phyloP scores from a whole-genome alignment of 257 asterid species.

The Scutellaria baicalensis region DNA sequence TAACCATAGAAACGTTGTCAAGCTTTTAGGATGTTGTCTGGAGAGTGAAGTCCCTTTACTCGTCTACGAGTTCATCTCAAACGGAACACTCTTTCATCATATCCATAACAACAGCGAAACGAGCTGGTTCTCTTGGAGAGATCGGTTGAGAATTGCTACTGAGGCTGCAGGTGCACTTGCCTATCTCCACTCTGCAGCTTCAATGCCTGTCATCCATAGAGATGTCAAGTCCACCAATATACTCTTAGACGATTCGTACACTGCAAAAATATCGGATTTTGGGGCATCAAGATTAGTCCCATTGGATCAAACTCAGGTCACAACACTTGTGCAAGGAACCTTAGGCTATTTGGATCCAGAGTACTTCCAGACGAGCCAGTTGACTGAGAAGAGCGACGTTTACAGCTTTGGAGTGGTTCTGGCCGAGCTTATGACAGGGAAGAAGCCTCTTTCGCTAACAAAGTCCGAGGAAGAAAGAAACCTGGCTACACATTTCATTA shows the following conservation, averaged over 20 bases:
- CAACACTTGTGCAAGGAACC: constrained; percentile 51
- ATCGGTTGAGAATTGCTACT: neutral
- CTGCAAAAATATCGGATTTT: constrained; percentile 41
- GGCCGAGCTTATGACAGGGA: constrained; percentile 21
- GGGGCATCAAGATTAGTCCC: constrained; percentile 51
- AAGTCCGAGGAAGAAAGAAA: neutral
- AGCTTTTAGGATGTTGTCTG: constrained; percentile 19
- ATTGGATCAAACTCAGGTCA: constrained; percentile 34
- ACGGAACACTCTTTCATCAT: constrained; percentile 8
- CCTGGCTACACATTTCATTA: neutral
- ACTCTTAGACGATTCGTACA: constrained; percentile 9
- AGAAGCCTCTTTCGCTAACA: neutral
- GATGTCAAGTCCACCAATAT: constrained; percentile 9
- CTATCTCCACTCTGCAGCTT: constrained; percentile 15
- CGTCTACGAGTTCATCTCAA: constrained; percentile 14
- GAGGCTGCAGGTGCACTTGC: constrained; percentile 18
- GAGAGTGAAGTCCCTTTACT: constrained; percentile 18
- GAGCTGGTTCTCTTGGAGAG: constrained; percentile 13
- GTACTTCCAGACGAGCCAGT: constrained; percentile 33
- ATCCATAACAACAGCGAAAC: constrained; percentile 1
- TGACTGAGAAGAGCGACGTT: constrained; percentile 35
- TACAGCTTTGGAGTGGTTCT: constrained; percentile 21
- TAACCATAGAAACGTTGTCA: constrained; percentile 16
- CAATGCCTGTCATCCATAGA: neutral
- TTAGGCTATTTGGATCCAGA: constrained; percentile 41